phyloP scores from a whole-genome alignment of 2,329 filamentous ascomycete genomes.

The Drechslera avenae region DNA sequence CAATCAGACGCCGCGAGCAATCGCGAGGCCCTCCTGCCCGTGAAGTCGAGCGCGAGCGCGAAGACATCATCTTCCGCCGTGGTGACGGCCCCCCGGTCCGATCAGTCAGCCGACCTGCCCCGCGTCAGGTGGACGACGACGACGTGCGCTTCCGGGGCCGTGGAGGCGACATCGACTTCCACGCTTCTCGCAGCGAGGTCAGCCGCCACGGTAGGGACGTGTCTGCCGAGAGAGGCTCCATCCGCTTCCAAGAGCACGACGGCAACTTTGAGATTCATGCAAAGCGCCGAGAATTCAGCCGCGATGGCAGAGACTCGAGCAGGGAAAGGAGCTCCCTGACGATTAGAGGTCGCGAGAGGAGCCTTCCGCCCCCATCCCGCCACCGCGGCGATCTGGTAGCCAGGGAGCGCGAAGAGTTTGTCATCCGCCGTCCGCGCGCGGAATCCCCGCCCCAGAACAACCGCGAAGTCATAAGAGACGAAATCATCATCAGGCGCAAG shows the following conservation, averaged over 20 bases:
- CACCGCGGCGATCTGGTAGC: slow-evolving; percentile 45
- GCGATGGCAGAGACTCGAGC: slow-evolving; percentile 40
- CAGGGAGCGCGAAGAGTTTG: slow-evolving; percentile 50
- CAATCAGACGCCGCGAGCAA: slow-evolving; percentile 44
- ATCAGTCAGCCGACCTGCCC: slow-evolving; percentile 27
- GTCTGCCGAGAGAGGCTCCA: slow-evolving; percentile 34
- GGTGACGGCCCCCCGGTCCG: slow-evolving; percentile 46
- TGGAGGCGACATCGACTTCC: slow-evolving; percentile 43
- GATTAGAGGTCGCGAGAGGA: slow-evolving; percentile 44
- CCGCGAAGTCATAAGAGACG: slow-evolving; percentile 46
- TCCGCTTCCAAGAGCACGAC: slow-evolving; percentile 40
- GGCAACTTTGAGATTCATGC: slow-evolving; percentile 51
- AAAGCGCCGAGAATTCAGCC: slow-evolving; percentile 44
- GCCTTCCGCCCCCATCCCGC: slow-evolving; percentile 45
- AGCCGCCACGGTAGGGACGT: slow-evolving; percentile 30
- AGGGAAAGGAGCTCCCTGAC: slow-evolving; percentile 44
- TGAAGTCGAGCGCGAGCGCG: slow-evolving; percentile 22
- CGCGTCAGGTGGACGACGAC: slow-evolving; percentile 49
- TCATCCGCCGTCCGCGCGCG: slow-evolving; percentile 47
- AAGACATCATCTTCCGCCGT: slow-evolving; percentile 52
- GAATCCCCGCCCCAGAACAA: slow-evolving; percentile 41
- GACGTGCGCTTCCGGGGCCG: slow-evolving; percentile 56
- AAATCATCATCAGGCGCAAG: slow-evolving; percentile 53
- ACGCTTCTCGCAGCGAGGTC: slow-evolving; percentile 30
- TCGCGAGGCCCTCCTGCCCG: slow-evolving; percentile 34